Evolutionary conservation across 2,329 filamentous ascomycete species (phyloP).

Genomic region (Orbilia quercus): DNA sequence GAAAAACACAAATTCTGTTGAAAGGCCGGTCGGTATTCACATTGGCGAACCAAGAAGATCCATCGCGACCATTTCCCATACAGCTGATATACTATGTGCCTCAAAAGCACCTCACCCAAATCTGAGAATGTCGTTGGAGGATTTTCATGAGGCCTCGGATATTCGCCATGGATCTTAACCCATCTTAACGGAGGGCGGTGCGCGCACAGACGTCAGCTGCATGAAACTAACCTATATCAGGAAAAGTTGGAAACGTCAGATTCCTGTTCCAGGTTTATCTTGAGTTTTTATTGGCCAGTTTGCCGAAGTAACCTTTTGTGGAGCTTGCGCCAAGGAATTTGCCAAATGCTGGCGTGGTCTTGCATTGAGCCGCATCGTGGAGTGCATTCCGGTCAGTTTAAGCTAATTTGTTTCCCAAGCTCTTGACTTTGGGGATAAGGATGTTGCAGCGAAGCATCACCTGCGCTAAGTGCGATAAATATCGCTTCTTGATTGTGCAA

Average conservation of each 20-base stretch:
- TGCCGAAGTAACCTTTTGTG: conserved; percentile 35
- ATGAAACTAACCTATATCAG: conserved; percentile 42
- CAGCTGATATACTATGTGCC: conserved; percentile 29
- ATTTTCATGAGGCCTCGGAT: conserved; percentile 27
- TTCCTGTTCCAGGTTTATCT: conserved; percentile 37
- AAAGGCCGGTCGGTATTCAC: conserved; percentile 1
- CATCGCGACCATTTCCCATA: neutral
- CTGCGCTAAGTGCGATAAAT: conserved; percentile 49
- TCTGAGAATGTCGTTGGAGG: too few relatives aligned
- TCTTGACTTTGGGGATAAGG: conserved; percentile 33
- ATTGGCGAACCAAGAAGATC: neutral
- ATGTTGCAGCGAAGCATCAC: conserved; percentile 2
- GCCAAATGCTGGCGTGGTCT: conserved; percentile 1
- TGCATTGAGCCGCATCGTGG: conserved; percentile 50
- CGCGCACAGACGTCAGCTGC: conserved; percentile 50
- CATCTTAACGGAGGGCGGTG: conserved; percentile 42
- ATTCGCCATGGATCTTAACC: conserved; percentile 42
- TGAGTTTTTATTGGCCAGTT: conserved; percentile 26
- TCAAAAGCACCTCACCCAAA: conserved; percentile 16
- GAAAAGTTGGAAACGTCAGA: conserved; percentile 48
- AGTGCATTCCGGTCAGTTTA: conserved; percentile 6
- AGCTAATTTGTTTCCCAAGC: conserved; percentile 12
- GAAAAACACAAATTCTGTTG: conserved; percentile 33
- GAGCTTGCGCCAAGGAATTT: conserved; percentile 42
- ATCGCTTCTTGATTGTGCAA: conserved; percentile 41